Conservation (phyloP, 164 flowering plant species). For the Paratinospora sagittata region DNA sequence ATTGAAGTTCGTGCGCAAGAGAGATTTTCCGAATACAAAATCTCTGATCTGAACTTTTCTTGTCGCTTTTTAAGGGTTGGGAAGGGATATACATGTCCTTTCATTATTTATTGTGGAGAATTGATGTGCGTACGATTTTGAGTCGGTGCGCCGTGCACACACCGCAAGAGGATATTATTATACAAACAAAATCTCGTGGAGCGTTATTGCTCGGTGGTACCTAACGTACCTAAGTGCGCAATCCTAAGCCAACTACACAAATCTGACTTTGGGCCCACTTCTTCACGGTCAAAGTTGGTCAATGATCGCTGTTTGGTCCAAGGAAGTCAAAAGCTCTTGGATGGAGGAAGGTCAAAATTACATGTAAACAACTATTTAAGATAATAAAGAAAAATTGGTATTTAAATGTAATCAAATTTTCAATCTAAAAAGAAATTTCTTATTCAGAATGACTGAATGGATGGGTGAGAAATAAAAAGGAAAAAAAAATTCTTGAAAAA, state of each 20-base stretch:
- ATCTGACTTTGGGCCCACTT: not conserved
- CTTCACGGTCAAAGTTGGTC: not conserved
- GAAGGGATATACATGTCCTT: constrained; percentile 2
- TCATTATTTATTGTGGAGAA: not conserved
- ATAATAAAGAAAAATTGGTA: too few relatives aligned
- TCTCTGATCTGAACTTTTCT: not conserved
- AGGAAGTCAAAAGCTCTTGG: not conserved
- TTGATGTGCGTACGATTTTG: not conserved
- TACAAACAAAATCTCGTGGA: not conserved
- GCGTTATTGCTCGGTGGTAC: not conserved
- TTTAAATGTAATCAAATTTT: too few relatives aligned
- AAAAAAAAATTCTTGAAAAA: too few relatives aligned
- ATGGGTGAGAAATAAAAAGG: too few relatives aligned
- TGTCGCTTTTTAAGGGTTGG: not conserved
- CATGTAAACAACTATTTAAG: not conserved
- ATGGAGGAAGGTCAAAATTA: too few relatives aligned
- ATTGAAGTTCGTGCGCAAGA: not conserved
- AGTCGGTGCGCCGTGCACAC: constrained; percentile 1
- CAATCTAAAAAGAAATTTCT: too few relatives aligned
- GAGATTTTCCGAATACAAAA: not conserved
- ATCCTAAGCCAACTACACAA: not conserved
- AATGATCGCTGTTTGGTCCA: too few relatives aligned
- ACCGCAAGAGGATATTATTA: not conserved
- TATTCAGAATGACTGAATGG: too few relatives aligned
- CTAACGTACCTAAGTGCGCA: not conserved